Evolutionary conservation across 352 stramenopile species (phyloP).

Genomic region (Pythium brachiatum): DNA sequence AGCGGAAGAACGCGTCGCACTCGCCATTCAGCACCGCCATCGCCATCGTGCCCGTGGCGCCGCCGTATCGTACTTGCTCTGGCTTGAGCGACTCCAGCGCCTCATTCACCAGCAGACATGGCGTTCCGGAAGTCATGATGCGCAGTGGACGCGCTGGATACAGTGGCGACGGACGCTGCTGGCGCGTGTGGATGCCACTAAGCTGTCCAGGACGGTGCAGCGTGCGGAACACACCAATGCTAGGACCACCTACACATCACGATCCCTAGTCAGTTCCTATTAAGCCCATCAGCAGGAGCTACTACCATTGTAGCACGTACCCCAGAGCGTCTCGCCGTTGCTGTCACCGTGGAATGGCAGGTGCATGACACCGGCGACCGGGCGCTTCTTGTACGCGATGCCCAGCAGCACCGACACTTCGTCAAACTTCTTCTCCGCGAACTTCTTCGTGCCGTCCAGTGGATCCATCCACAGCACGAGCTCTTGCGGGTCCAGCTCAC

Average conservation of each 20-base stretch:
- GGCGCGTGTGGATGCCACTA: conserved; percentile 28
- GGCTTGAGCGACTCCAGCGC: conserved; percentile 40
- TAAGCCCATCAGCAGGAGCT: neutral
- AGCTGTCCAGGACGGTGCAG: conserved; percentile 32
- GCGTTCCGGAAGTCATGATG: conserved; percentile 58
- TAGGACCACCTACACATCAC: conserved; percentile 36
- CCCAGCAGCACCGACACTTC: conserved; percentile 79
- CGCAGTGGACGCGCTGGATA: conserved; percentile 42
- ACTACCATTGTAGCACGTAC: conserved; percentile 21
- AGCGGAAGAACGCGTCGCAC: conserved; percentile 69
- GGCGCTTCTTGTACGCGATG: conserved; percentile 62
- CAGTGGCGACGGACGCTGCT: conserved; percentile 16
- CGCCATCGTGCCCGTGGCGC: conserved; percentile 73
- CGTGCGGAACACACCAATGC: conserved; percentile 51
- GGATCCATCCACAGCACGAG: conserved; percentile 81
- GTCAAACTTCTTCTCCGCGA: conserved; percentile 66
- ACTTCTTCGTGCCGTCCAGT: conserved; percentile 78
- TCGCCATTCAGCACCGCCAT: conserved; percentile 57
- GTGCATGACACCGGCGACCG: conserved; percentile 70
- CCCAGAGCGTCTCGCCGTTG: conserved; percentile 64
- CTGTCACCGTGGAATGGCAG: conserved; percentile 53
- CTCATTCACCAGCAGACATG: conserved; percentile 45
- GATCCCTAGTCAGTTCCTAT: neutral
- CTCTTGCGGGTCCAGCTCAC: conserved; percentile 34
- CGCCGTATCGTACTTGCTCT: conserved; percentile 39